Conservation (phyloP, 2,329 filamentous ascomycete genomes). For the Neocatenulostroma microsporum region DNA sequence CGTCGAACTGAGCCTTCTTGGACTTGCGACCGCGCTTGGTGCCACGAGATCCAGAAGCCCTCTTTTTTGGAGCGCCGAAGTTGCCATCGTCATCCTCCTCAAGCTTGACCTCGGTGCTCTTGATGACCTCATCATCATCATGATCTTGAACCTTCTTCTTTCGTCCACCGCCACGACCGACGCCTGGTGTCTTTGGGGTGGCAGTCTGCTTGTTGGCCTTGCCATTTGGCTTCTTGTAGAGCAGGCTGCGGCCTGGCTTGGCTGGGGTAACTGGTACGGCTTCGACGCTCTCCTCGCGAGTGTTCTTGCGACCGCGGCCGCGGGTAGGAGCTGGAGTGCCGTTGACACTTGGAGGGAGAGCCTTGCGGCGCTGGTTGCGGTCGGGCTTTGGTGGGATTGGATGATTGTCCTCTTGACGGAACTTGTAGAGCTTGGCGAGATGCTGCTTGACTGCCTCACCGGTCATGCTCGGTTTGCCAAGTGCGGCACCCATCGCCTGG, state of each 20-base stretch:
- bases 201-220: constrained; percentile 1
- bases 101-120: background rate
- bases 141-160: too few species aligned
- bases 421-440: constrained; percentile 20
- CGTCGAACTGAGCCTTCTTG: background rate
- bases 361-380: constrained; percentile 10
- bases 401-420: constrained; percentile 10
- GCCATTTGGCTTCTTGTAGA: constrained; percentile 1
- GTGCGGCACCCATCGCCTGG: background rate
- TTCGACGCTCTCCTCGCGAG: constrained; percentile 2
- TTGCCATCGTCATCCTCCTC: constrained; percentile 5
- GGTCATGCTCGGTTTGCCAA: constrained; percentile 13
- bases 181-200: constrained; percentile 7
- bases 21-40: constrained; percentile 11
- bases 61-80: background rate
- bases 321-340: constrained; percentile 2
- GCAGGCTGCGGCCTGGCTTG: constrained; percentile 6
- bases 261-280: constrained; percentile 1
- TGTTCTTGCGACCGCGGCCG: background rate
- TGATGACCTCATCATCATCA: background rate
- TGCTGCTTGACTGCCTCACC: constrained; percentile 24
- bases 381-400: constrained; percentile 18
- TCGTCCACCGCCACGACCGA: constrained; percentile 3
- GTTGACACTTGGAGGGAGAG: background rate
- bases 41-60: constrained; percentile 4